Evolutionary conservation across 2,329 filamentous ascomycete species (phyloP).

Genomic region (Drechslera avenae): DNA sequence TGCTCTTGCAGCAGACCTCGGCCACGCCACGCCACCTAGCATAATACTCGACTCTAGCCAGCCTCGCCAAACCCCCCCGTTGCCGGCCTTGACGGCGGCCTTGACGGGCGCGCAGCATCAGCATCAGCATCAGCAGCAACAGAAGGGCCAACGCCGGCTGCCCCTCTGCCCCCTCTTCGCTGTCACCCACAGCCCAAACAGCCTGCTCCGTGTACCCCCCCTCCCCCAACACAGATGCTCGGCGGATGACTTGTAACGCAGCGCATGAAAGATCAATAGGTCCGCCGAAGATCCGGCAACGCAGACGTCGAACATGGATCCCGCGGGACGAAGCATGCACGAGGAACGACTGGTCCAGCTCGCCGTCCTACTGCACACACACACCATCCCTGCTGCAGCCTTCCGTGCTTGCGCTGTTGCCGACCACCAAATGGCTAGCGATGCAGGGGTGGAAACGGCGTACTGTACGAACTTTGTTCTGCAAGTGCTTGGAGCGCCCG

Average conservation of each 20-base stretch:
- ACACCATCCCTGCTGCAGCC: constrained; percentile 7
- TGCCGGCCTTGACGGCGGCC: no score
- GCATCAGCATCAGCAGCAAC: no score
- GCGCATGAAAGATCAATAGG: constrained; percentile 11
- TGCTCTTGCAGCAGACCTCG: constrained; percentile 11
- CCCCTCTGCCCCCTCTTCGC: not conserved
- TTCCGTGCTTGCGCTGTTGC: constrained; percentile 4
- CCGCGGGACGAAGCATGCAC: constrained; percentile 18
- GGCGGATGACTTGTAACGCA: constrained; percentile 14
- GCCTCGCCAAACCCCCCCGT: not conserved
- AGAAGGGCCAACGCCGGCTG: no score
- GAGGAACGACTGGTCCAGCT: constrained; percentile 16
- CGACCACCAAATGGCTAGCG: not conserved
- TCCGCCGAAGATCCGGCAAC: constrained; percentile 9
- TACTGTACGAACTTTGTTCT: not conserved
- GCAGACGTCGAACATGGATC: constrained; percentile 14
- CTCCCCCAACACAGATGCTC: not conserved
- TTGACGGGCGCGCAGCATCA: not conserved
- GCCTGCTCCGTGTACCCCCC: constrained; percentile 4
- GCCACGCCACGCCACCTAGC: constrained; percentile 5
- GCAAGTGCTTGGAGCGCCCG: no score
- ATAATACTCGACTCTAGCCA: not conserved
- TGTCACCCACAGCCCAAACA: not conserved
- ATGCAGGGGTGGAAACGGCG: constrained; percentile 1
- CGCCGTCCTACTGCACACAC: constrained; percentile 9